phyloP scores from a whole-genome alignment of 169 alveolate genomes.

The Eimeria praecox region DNA sequence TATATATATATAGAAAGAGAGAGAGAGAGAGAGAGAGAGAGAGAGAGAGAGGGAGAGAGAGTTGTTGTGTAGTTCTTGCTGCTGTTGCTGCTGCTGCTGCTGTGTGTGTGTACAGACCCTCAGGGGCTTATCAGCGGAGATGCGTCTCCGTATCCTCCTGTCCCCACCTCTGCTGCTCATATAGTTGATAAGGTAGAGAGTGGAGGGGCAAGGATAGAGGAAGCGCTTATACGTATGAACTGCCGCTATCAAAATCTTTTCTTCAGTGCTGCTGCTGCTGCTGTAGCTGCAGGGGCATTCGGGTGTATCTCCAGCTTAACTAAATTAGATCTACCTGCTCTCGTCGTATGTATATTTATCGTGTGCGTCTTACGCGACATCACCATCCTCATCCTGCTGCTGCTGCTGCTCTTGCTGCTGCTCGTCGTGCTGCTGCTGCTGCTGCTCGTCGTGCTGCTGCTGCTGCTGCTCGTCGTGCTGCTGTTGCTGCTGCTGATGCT shows the following conservation, averaged over 20 bases:
- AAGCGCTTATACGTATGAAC: conserved; percentile 91
- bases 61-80: too few relatives aligned
- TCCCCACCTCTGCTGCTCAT: conserved; percentile 82
- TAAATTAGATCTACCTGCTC: conserved; percentile 87
- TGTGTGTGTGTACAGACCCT: background rate
- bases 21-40: too few relatives aligned
- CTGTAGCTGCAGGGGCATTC: conserved; percentile 89
- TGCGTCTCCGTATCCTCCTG: conserved; percentile 58
- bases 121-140: conserved; percentile 18
- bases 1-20: too few relatives aligned
- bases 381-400: conserved; percentile 37
- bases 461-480: background rate
- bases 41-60: too few relatives aligned
- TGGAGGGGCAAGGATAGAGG: conserved; percentile 94
- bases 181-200: conserved; percentile 89
- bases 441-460: background rate
- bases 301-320: conserved; percentile 87
- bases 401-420: conserved; percentile 44
- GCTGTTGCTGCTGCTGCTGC: conserved; percentile 41
- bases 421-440: background rate
- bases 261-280: conserved; percentile 91
- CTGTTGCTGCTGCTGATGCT: background rate
- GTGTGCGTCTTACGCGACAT: conserved; percentile 81
- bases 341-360: conserved; percentile 87
- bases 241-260: conserved; percentile 93